Conservation (phyloP, 345 rosid genomes). For the Durio zibethinus region DNA sequence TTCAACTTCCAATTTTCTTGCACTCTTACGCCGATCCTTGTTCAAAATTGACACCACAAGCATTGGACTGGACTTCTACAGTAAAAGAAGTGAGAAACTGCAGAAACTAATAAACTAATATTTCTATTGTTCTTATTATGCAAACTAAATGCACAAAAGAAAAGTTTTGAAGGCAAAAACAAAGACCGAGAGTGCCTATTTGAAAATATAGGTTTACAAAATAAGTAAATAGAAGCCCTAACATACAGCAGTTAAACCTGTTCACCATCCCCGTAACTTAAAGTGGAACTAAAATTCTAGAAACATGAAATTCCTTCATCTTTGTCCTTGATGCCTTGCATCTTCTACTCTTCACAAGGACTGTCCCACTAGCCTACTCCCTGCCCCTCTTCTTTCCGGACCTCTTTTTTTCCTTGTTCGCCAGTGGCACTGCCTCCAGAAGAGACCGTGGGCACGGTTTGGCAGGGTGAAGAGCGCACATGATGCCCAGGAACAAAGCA, state of each 20-base stretch:
- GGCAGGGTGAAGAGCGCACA: conserved; percentile 59
- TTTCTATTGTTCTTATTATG: neutral
- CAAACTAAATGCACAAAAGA: neutral
- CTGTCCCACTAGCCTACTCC: conserved; percentile 30
- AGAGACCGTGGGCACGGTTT: conserved; percentile 24
- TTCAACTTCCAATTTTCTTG: too few species aligned
- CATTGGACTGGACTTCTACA: neutral
- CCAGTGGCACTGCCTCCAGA: conserved; percentile 32
- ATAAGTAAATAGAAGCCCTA: neutral
- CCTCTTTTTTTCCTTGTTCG: conserved; percentile 38
- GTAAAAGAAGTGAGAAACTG: neutral
- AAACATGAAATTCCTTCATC: conserved; percentile 35
- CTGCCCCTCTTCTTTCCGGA: conserved; percentile 51
- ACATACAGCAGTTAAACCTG: neutral
- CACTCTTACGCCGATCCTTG: too few species aligned
- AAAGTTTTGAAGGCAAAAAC: neutral
- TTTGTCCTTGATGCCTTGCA: conserved; percentile 72
- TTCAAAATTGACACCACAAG: neutral
- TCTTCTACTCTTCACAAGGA: conserved; percentile 37
- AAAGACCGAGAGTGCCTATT: neutral
- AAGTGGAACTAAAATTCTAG: conserved; percentile 13
- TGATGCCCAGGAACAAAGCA: conserved; percentile 92
- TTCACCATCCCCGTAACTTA: neutral
- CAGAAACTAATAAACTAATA: neutral
- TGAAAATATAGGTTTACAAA: neutral